Conservation (phyloP, 2,329 filamentous ascomycete genomes). For the Metarhizium guizhouense region DNA sequence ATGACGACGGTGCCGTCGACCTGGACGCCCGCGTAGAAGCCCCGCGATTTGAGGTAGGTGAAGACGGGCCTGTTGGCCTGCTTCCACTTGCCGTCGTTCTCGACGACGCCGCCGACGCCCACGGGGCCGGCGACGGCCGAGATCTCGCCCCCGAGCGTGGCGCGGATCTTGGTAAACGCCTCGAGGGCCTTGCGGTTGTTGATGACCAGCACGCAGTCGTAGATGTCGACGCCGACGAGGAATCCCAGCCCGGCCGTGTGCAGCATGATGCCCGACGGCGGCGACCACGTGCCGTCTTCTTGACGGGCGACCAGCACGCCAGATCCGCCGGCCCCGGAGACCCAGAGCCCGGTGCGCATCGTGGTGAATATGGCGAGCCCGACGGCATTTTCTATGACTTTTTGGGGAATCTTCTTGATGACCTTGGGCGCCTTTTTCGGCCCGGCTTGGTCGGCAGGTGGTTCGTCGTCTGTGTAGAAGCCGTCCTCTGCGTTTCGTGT, state of each 20-base stretch:
- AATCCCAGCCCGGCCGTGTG: conserved; percentile 74
- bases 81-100: conserved; percentile 39
- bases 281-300: conserved; percentile 62
- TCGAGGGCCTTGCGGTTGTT: conserved; percentile 68
- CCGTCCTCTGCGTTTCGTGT: conserved; percentile 36
- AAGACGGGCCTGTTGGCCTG: conserved; percentile 45
- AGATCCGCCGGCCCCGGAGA: conserved; percentile 59
- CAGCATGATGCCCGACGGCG: conserved; percentile 71
- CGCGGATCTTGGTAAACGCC: conserved; percentile 64
- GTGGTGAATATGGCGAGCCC: conserved; percentile 65
- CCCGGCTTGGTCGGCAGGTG: conserved; percentile 17
- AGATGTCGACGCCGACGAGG: conserved; percentile 73
- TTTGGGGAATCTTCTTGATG: conserved; percentile 42
- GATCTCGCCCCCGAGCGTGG: conserved; percentile 69
- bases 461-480: conserved; percentile 33
- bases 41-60: conserved; percentile 74
- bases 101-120: conserved; percentile 63
- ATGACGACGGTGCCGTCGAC: conserved; percentile 80
- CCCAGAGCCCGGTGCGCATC: conserved; percentile 56
- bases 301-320: conserved; percentile 55
- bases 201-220: conserved; percentile 80
- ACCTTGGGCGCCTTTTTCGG: conserved; percentile 34
- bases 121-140: conserved; percentile 62
- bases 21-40: conserved; percentile 78
- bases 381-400: conserved; percentile 55